Evolutionary conservation across 2,329 filamentous ascomycete genomes (phyloP).

Genomic region (Diaporthe velutina): DNA sequence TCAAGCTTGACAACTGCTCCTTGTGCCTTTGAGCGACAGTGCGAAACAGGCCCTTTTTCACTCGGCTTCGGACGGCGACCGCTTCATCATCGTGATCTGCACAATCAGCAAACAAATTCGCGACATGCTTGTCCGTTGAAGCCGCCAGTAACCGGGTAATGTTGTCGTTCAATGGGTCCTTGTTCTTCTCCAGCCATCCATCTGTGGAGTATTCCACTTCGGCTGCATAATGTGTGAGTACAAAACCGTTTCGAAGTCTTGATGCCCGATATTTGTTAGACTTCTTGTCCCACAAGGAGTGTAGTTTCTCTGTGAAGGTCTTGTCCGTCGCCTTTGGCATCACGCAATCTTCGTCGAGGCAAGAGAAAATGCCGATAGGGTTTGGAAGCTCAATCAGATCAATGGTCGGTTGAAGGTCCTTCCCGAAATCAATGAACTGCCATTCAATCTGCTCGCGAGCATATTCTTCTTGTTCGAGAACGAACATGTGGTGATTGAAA

Average conservation of each 20-base stretch:
- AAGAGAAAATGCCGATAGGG: constrained; percentile 98
- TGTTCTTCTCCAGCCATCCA: constrained; percentile 98
- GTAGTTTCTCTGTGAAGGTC: constrained; percentile 97
- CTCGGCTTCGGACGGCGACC: constrained; percentile 78
- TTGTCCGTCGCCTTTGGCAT: constrained; percentile 99
- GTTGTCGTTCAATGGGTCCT: constrained; percentile 97
- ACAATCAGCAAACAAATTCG: constrained; percentile 88
- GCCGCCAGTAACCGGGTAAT: constrained; percentile 87
- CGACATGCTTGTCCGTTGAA: constrained; percentile 87
- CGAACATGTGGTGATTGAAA: constrained; percentile 99
- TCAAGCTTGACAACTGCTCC: constrained; percentile 96
- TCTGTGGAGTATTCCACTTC: constrained; percentile 98
- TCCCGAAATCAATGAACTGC: constrained; percentile 99
- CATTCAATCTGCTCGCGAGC: constrained; percentile 98
- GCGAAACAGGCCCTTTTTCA: constrained; percentile 97
- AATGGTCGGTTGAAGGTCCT: constrained; percentile 96
- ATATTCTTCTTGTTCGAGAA: constrained; percentile 98
- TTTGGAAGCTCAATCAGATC: constrained; percentile 97
- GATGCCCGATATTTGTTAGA: constrained; percentile 93
- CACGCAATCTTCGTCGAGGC: constrained; percentile 95
- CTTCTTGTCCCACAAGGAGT: constrained; percentile 96
- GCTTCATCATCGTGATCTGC: constrained; percentile 82
- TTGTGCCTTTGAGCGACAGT: constrained; percentile 98
- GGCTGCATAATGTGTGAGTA: constrained; percentile 96
- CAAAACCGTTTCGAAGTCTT: constrained; percentile 89